Evolutionary conservation across 495 filamentous ascomycete species (phyloP), one percentile per base, ranked within the genome.

Genomic region (Lophiostoma macrostomum): DNA sequence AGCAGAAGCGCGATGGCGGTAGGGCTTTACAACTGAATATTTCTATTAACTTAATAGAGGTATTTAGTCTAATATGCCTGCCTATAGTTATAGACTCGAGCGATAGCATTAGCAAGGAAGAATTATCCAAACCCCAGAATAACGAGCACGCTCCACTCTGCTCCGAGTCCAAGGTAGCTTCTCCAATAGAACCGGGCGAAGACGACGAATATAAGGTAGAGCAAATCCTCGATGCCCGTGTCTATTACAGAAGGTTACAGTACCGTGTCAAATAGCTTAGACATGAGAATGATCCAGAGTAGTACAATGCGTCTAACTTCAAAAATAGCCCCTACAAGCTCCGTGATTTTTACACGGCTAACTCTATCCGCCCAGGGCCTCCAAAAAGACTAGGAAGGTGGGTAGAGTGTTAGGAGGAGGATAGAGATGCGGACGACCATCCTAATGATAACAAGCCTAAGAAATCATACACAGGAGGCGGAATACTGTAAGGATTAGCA

Each of bases 271-370:
- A 43, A 40, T 52, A 14, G 48, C 35, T 41, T 41, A 27, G 48
- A 30, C 42, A 52, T 52, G n/a, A 52, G 23, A 27, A 18, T 16
- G 37, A 52, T 35, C 36, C 24, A 16, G 16, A 38, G 24, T 51
- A 24, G 47, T 51, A 51, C 27, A 13, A 25, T 28, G 47, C 47
- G 19, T 51, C 34, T 27, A 52, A 52, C 48, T 52, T 52, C 20
- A 50, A 38, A n/a, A 40, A 40, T 37, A 40, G 32, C 32, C 46
- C 34, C 19, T 25, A 54, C 30, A 54, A 36, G 29, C 45, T 49
- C 45, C 6, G 29, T 20, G 16, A 49, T 20, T 49, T 53, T 37
- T 27, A 53, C 18, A 20, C 4, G 20, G 39, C 24, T 14, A 45
- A 46, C 18, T 41, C 39, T 42, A 19, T 30, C 50, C 30, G 25